Conservation (phyloP, 345 rosid genomes). For the Eucalyptus pumila region DNA sequence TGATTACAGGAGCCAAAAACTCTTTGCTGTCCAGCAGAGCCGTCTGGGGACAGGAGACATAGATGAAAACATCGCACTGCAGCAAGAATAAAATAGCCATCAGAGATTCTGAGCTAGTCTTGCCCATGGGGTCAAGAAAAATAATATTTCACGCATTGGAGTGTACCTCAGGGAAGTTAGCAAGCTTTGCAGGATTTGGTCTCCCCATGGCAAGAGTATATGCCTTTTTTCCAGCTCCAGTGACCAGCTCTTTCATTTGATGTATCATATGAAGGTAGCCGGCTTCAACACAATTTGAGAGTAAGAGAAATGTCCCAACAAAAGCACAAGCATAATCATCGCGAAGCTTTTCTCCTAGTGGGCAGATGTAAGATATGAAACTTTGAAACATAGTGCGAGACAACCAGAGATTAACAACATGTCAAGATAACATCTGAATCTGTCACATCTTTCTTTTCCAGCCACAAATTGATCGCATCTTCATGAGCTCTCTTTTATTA, state of each 20-base stretch:
- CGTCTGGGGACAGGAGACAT: conserved; percentile 84
- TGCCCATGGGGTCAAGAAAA: not conserved
- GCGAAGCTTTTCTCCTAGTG: not conserved
- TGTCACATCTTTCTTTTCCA: not conserved
- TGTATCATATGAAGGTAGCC: conserved; percentile 89
- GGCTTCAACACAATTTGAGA: conserved; percentile 35
- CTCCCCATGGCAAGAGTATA: conserved; percentile 90
- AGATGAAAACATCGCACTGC: conserved; percentile 83
- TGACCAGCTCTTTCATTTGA: conserved; percentile 70
- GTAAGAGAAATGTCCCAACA: not conserved
- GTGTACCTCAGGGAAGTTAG: conserved; percentile 85
- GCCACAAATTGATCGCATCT: not conserved
- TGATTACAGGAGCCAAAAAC: conserved; percentile 83
- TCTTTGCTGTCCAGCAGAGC: conserved; percentile 92
- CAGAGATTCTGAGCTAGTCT: not conserved
- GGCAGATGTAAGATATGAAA: not conserved
- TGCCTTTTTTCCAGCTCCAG: conserved; percentile 66
- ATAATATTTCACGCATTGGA: not conserved
- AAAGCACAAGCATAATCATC: not conserved
- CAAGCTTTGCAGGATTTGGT: conserved; percentile 93
- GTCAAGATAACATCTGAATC: not conserved
- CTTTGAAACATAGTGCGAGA: not conserved
- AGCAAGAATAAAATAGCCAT: not conserved
- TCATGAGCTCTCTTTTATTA: not conserved
- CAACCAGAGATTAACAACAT: not conserved